phyloP scores from a whole-genome alignment of 768 basidiomycete species.

The Tylopilus balloui region DNA sequence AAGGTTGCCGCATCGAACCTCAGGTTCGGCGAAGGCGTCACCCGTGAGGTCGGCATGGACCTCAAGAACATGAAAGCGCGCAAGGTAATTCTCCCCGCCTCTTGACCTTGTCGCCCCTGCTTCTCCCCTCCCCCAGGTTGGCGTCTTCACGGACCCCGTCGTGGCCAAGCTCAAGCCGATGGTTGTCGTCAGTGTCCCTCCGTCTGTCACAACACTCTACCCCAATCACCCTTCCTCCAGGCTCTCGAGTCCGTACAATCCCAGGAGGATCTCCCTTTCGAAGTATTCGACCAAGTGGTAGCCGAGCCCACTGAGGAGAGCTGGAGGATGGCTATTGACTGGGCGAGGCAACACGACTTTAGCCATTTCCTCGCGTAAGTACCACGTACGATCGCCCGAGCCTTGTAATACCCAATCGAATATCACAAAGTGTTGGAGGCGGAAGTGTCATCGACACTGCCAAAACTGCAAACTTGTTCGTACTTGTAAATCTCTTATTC shows the following conservation, averaged over 20 bases:
- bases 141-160: slow-evolving; percentile 88
- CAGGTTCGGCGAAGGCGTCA: slow-evolving; percentile 87
- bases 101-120: slow-evolving; percentile 2
- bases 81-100: slow-evolving; percentile 47
- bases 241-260: slow-evolving; percentile 76
- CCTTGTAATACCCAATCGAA: not conserved
- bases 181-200: slow-evolving; percentile 56
- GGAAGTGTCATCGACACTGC: slow-evolving; percentile 95
- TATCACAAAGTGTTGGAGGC: slow-evolving; percentile 69
- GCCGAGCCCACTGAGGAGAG: slow-evolving; percentile 92
- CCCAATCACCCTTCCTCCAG: slow-evolving; percentile 34
- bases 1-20: slow-evolving; percentile 85
- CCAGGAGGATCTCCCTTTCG: slow-evolving; percentile 71
- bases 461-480: slow-evolving; percentile 87
- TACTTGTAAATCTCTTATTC: not conserved
- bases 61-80: slow-evolving; percentile 89
- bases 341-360: slow-evolving; percentile 82
- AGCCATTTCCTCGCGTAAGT: slow-evolving; percentile 89
- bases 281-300: slow-evolving; percentile 76
- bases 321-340: slow-evolving; percentile 83
- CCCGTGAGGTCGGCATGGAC: slow-evolving; percentile 89
- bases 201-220: not conserved
- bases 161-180: slow-evolving; percentile 79
- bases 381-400: not conserved
- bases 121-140: slow-evolving; percentile 56